Evolutionary conservation across 345 rosid species (phyloP), one percentile per base, ranked within the genome.

Genomic region (Gossypium turneri): DNA sequence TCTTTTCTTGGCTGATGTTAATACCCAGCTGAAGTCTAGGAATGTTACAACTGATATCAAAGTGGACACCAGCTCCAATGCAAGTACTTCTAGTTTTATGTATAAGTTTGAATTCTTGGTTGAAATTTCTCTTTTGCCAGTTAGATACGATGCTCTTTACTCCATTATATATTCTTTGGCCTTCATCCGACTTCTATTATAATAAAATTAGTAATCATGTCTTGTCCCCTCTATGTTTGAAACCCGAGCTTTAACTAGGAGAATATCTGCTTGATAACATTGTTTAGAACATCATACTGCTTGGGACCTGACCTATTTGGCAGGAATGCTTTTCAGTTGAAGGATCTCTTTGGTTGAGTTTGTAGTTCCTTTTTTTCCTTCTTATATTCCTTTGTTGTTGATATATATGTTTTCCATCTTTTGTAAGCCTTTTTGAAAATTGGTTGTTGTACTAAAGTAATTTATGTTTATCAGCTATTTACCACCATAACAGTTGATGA

Each of bases 31-130:
- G 81, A 96, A 86, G 88, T 90, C 85, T 83, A 95, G 85, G 86
- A 95, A 93, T 75, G 51, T 90, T 77, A 91, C 97, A 9, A 82
- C 92, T 77, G 98, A 95, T 77, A 76, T 95, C 84, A 95, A 95
- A 90, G 99, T 93, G n/a, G 91, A 89, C 80, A 87, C 97, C 0
- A 83, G 74, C 71, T 91, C 97, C 69, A 90, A 92, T 65, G 97
- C 90, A 81, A 82, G 98, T 78, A 53, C 16, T 43, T n/a, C 24
- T 48, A 51, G 5, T 27, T 25, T 51, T 8, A 27, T 27, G 41
- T 47, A 47, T 47, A 13, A 12, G 38, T 67, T 62, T 27, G 59
- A 69, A 20, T 50, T 59, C 25, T 53, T 29, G 25, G 24, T 70
- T 17, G 29, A 13, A 64, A n/a, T 11, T 43, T 24, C 13, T 59